phyloP scores from a whole-genome alignment of 768 basidiomycete genomes.

The Russula virescens region DNA sequence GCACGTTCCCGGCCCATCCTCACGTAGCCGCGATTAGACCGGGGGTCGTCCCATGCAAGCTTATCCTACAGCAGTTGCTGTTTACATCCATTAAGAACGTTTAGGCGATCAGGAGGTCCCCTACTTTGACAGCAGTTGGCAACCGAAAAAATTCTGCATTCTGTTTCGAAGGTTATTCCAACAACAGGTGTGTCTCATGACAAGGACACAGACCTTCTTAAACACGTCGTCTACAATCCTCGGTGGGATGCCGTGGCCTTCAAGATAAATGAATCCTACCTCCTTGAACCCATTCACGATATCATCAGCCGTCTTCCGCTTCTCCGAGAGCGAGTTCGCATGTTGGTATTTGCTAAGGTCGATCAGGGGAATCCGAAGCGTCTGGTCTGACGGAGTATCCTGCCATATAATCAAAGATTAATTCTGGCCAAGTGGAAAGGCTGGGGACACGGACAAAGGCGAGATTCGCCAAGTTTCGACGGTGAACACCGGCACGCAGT shows the following conservation, averaged over 20 bases:
- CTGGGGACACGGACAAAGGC: constrained; percentile 7
- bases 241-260: constrained; percentile 62
- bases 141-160: constrained; percentile 72
- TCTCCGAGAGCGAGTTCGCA: constrained; percentile 46
- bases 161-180: constrained; percentile 34
- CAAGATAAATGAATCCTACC: constrained; percentile 75
- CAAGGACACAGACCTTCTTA: constrained; percentile 43
- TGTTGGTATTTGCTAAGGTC: constrained; percentile 66
- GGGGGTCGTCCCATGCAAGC: constrained; percentile 80
- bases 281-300: constrained; percentile 76
- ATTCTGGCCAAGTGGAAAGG: not conserved
- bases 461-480: constrained; percentile 1
- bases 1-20: constrained; percentile 76
- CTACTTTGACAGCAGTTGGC: constrained; percentile 55
- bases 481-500: not conserved
- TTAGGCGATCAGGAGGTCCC: not conserved
- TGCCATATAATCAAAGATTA: constrained; percentile 19
- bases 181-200: not conserved
- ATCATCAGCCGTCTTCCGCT: constrained; percentile 55
- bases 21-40: constrained; percentile 82
- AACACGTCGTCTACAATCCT: constrained; percentile 56
- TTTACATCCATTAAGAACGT: not conserved
- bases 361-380: constrained; percentile 58
- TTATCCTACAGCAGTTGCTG: constrained; percentile 36
- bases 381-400: constrained; percentile 34